These are phyloP conservation scores for Mrakia blollopis DNA, from an alignment of 768 basidiomycete genomes.

Conservation along the genomic window DNA sequence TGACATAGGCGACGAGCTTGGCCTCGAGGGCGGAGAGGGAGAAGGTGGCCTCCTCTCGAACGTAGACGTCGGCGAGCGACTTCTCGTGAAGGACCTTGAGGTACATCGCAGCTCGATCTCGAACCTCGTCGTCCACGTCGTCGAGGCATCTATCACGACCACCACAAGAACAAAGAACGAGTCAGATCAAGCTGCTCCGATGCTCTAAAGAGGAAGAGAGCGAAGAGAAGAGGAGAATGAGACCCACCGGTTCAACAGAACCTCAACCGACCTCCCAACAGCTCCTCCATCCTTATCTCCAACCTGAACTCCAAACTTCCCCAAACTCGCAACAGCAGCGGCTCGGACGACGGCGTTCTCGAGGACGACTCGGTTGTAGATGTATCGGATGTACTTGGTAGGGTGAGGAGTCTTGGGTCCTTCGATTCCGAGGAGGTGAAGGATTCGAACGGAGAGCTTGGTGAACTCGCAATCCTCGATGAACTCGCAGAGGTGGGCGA, in stretches of 20 bases:
- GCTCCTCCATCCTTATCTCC: constrained; percentile 54
- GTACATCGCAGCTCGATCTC: constrained; percentile 94
- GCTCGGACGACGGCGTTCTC: constrained; percentile 98
- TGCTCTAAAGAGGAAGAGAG: too few species aligned
- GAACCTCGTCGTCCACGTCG: constrained; percentile 97
- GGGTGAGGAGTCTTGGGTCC: constrained; percentile 95
- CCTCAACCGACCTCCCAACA: constrained; percentile 77
- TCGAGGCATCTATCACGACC: constrained; percentile 69
- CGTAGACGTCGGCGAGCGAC: constrained; percentile 72
- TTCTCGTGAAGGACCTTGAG: constrained; percentile 76
- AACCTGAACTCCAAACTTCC: constrained; percentile 92
- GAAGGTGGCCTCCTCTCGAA: constrained; percentile 93
- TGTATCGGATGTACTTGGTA: constrained; percentile 97
- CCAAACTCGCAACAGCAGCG: constrained; percentile 88
- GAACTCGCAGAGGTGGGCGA: constrained; percentile 97
- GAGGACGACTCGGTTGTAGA: constrained; percentile 97
- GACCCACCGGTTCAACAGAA: constrained; percentile 72
- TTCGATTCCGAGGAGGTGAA: constrained; percentile 90
- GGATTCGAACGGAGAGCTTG: constrained; percentile 92
- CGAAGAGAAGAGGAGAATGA: neutral
- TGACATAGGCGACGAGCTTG: constrained; percentile 89
- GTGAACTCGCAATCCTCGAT: constrained; percentile 99
- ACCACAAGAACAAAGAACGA: neutral
- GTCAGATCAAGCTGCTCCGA: neutral
- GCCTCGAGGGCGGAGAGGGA: constrained; percentile 84